Conservation (phyloP, 2,329 filamentous ascomycete species). For the Proliferodiscus dingleyae region DNA sequence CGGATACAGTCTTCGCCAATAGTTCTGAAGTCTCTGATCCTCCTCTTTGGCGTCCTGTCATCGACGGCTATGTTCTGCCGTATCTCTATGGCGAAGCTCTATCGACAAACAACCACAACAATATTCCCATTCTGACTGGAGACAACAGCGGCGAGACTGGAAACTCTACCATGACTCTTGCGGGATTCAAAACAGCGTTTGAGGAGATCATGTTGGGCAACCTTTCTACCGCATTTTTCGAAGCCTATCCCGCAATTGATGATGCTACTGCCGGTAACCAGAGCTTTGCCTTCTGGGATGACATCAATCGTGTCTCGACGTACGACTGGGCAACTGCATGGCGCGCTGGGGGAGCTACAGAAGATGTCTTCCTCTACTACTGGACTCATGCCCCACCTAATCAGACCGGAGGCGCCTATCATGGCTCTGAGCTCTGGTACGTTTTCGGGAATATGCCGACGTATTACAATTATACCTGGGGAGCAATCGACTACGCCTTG, state of each 20-base stretch:
- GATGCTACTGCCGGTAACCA: conserved; percentile 15
- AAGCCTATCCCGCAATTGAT: conserved; percentile 9
- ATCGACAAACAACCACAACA: conserved; percentile 14
- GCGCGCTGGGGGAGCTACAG: conserved; percentile 20
- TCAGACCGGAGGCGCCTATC: conserved; percentile 23
- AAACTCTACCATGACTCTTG: conserved; percentile 6
- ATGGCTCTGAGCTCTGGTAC: conserved; percentile 30
- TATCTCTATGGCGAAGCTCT: conserved; percentile 23
- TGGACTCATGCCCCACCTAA: conserved; percentile 29
- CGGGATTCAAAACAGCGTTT: conserved; percentile 2
- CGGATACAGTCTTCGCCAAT: conserved; percentile 25
- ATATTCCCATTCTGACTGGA: conserved; percentile 30
- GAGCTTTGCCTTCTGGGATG: conserved; percentile 25
- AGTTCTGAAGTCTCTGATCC: conserved; percentile 17
- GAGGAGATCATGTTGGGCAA: conserved; percentile 1
- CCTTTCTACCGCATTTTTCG: conserved; percentile 6
- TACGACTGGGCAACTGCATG: conserved; percentile 29
- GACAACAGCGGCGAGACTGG: conserved; percentile 23
- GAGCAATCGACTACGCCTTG: conserved; percentile 25
- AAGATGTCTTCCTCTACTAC: conserved; percentile 29
- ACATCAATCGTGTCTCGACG: conserved; percentile 24
- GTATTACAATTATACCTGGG: conserved; percentile 20
- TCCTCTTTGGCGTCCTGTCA: conserved; percentile 27
- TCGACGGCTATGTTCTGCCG: conserved; percentile 30
- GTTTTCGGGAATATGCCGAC: conserved; percentile 29